Conservation (phyloP, 2,329 filamentous ascomycete species). For the Exophiala viscosa region DNA sequence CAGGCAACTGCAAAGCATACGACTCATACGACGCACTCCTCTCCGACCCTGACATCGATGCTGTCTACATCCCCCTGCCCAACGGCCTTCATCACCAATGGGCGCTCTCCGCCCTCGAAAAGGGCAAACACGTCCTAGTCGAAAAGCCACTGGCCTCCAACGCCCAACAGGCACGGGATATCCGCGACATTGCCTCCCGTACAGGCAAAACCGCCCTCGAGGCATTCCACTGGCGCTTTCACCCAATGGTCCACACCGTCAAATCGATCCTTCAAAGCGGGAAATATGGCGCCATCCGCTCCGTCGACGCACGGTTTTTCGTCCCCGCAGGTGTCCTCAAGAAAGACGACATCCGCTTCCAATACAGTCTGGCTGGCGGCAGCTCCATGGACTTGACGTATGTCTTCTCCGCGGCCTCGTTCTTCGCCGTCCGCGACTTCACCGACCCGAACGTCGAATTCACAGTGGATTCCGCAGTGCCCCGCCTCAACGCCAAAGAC, state of each 20-base stretch:
- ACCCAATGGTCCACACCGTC: slow-evolving; percentile 48
- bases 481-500: not conserved
- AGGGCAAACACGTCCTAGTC: slow-evolving; percentile 54
- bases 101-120: slow-evolving; percentile 46
- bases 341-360: slow-evolving; percentile 13
- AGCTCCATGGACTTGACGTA: slow-evolving; percentile 14
- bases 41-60: slow-evolving; percentile 45
- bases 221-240: slow-evolving; percentile 52
- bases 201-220: slow-evolving; percentile 50
- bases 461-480: slow-evolving; percentile 1
- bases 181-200: slow-evolving; percentile 42
- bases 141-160: slow-evolving; percentile 55
- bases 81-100: slow-evolving; percentile 50
- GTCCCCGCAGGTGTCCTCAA: slow-evolving; percentile 1
- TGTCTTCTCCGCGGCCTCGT: slow-evolving; percentile 4
- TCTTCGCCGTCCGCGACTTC: slow-evolving; percentile 3
- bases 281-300: slow-evolving; percentile 2
- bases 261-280: slow-evolving; percentile 25
- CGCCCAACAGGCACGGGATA: slow-evolving; percentile 40
- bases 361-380: slow-evolving; percentile 16
- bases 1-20: not conserved
- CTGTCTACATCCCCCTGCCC: slow-evolving; percentile 52
- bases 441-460: slow-evolving; percentile 4
- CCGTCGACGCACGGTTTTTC: not conserved
- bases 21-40: slow-evolving; percentile 39